Evolutionary conservation across 2,329 filamentous ascomycete genomes (phyloP), one percentile per base, ranked within the genome.

Genomic region (Fusarium duplospermum): DNA sequence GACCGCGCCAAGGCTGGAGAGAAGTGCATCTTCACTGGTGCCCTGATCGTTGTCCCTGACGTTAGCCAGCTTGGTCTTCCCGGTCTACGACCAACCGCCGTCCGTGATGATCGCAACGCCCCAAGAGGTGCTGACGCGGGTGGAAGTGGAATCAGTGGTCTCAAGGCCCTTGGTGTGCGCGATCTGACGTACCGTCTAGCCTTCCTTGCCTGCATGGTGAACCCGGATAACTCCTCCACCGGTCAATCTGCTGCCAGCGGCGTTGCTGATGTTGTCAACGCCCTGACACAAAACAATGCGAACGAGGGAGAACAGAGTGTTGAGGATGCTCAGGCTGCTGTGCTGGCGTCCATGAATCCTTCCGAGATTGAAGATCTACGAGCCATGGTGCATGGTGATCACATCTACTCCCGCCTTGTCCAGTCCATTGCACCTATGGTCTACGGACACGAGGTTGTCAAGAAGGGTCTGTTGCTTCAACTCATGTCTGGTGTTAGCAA

Each of bases 141-240:
- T 22, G 94, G 95, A 27, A 92, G 88, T 69, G 96, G 96, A 78
- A 92, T 99, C 24, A 93, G 91, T 60, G 96, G 96, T 58, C 88
- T 99, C 36, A 98, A 98, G 82, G 91, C 95, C 2, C 89, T 99
- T 9, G 96, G 96, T 86, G 96, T 98, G 14, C 92, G 96, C 73
- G 96, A 99, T 83, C 86, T 99, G 66, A 98, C 96, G 0, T 98
- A 98, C 83, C 92, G 95, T 40, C 89, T 99, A 81, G 96, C 96
- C n/a, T 98, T 99, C 87, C 88, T 99, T 54, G 93, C 95, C 40
- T 98, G 95, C 83, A 98, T 98, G 94, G 93, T 98, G 18, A 95
- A 93, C 7, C 94, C 96, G 1, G 96, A 98, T 80, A 93, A 92
- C 14, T 93, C 93, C 0, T 93, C 93, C 0, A 90, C 93, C 6